Conservation (phyloP, 164 flowering plant species). For the Stephania cephalantha region DNA sequence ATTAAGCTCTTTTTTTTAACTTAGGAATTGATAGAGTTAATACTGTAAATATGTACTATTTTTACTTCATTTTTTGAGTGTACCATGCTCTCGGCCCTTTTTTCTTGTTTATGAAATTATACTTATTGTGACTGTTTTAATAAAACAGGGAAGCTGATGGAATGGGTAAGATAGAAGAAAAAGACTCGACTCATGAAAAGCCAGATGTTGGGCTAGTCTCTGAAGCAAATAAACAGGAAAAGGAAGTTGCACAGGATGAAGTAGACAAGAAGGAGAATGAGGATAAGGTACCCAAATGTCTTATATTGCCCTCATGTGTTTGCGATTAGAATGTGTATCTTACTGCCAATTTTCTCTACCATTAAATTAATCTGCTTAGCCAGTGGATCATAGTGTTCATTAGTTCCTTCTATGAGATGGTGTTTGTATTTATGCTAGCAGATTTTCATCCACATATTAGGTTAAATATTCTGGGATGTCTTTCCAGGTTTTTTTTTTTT, state of each 20-base stretch:
- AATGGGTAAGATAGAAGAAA: conserved; percentile 31
- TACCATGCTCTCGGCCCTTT: not conserved
- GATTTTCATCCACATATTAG: too few relatives aligned
- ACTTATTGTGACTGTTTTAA: not conserved
- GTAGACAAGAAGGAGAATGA: conserved; percentile 63
- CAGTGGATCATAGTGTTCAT: too few relatives aligned
- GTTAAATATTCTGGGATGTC: too few relatives aligned
- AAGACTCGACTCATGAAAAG: conserved; percentile 40
- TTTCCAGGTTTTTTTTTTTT: too few relatives aligned
- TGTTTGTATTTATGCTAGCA: too few relatives aligned
- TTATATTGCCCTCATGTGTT: not conserved
- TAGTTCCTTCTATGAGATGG: too few relatives aligned
- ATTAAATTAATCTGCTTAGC: too few relatives aligned
- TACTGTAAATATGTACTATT: not conserved
- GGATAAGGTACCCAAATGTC: conserved; percentile 42
- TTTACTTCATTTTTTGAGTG: not conserved
- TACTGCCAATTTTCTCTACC: too few relatives aligned
- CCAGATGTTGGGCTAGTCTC: conserved; percentile 23
- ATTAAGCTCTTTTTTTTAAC: not conserved
- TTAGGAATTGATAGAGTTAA: not conserved
- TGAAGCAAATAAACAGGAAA: conserved; percentile 39
- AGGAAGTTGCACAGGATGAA: conserved; percentile 27
- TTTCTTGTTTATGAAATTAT: not conserved
- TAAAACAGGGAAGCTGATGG: conserved; percentile 24
- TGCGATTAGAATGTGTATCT: not conserved